Evolutionary conservation across 805 yeast genomes (phyloP), one percentile per base, ranked within the genome.

Genomic region (Candida krabiensis): DNA sequence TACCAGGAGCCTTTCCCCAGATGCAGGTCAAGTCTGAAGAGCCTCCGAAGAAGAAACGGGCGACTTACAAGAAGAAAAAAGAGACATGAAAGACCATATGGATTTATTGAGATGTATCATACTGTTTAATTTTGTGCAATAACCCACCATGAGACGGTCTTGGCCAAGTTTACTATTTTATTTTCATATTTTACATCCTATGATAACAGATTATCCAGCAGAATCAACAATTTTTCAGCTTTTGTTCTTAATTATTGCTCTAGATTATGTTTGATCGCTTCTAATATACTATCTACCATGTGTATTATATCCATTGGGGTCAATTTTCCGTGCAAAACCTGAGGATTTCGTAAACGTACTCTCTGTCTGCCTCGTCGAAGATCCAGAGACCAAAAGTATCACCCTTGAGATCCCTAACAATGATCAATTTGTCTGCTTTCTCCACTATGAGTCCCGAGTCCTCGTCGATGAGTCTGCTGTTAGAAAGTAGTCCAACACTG

Each of bases 301-400:
- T 15, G 12, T 11, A 8, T 30, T 17, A n/a, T 28, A n/a, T n/a
- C n/a, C n/a, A n/a, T 14, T 12, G 13, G 26, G 16, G 14, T 32
- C 19, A 50, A 24, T 43, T 52, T 13, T 55, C 60, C 26, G 51
- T 44, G 44, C 64, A 60, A 34, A 45, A 61, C 29, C 53, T 48
- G 21, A 60, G 36, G 16, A 60, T 38, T 38, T 79, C 76, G 50
- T 66, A 75, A 28, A 85, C 64, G 49, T 76, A 75, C 30, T 71
- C 72, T 58, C 91, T 69, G 52, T 84, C 90, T 6, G 71, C 76
- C 30, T 73, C 80, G 39, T 83, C 79, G 54, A 82, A 86, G 15
- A 85, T 71, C 93, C 93, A 86, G 33, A 86, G 64, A 1, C 95
- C 95, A 57, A 73, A 85, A 9, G 84, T 81, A 30, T 82, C 86